Conservation (phyloP, 306 rosid species). For the apple (Malus domestica) region DNA sequence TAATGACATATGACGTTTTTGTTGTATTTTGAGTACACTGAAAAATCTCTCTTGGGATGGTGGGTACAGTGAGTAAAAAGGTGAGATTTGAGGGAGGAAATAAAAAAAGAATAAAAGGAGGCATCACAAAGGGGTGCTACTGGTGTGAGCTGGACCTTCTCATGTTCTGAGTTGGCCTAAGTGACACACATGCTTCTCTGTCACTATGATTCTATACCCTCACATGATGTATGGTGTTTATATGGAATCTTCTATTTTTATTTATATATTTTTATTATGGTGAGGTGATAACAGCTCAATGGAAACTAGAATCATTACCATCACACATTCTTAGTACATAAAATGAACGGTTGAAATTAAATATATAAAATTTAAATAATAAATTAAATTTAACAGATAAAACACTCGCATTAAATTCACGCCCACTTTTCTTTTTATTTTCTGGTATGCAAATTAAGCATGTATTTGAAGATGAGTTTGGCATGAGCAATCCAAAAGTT, state of each 20-base stretch:
- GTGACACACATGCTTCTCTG: neutral
- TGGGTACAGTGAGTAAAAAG: neutral
- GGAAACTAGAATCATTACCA: too few species aligned
- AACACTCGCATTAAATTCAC: neutral
- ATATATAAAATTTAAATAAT: too few species aligned
- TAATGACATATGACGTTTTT: too few species aligned
- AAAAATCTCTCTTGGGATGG: too few species aligned
- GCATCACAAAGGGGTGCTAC: conserved; percentile 20
- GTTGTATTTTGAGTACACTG: fast-evolving
- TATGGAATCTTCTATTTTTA: neutral
- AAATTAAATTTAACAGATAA: too few species aligned
- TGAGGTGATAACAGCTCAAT: too few species aligned
- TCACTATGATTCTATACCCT: neutral
- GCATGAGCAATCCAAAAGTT: conserved; percentile 8
- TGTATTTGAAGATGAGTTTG: neutral
- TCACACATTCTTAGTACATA: too few species aligned
- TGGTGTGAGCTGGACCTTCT: conserved; percentile 22
- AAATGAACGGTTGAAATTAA: too few species aligned
- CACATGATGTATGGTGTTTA: neutral
- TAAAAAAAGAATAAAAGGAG: neutral
- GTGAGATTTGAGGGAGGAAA: neutral
- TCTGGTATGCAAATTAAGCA: too few species aligned
- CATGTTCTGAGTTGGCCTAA: neutral
- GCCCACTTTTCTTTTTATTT: neutral
- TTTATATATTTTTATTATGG: neutral